phyloP scores from a whole-genome alignment of 73 alveolate genomes.

The Tetrahymena malaccensis region DNA sequence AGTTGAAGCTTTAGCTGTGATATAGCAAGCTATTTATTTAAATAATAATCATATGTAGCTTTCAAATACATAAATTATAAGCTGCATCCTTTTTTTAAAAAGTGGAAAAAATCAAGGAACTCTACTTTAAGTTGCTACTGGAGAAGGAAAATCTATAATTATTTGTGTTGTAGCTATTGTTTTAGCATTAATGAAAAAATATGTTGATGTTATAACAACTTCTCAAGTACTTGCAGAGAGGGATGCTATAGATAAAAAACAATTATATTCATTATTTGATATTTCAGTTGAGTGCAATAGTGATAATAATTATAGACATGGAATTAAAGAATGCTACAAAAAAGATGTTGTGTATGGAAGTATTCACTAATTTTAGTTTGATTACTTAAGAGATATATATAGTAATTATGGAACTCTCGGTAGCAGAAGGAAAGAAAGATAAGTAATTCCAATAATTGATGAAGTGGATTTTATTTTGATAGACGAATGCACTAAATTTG shows the following conservation, averaged over 20 bases:
- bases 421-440: not conserved
- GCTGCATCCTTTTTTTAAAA: not conserved
- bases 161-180: constrained; percentile 51
- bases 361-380: not conserved
- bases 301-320: constrained; percentile 3
- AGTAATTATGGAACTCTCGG: constrained; percentile 5
- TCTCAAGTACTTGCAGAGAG: constrained; percentile 63
- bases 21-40: not conserved
- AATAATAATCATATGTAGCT: not conserved
- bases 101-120: constrained; percentile 23
- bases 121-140: constrained; percentile 57
- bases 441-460: constrained; percentile 1
- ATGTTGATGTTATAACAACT: constrained; percentile 68
- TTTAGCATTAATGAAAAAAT: constrained; percentile 36
- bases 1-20: not conserved
- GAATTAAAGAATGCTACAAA: constrained; percentile 33
- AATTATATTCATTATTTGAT: constrained; percentile 30
- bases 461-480: constrained; percentile 11
- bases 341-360: constrained; percentile 23
- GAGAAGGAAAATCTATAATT: constrained; percentile 75
- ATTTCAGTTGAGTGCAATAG: constrained; percentile 24
- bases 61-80: not conserved
- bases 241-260: constrained; percentile 40
- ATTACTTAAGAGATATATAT: constrained; percentile 3
- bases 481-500: constrained; percentile 4